Evolutionary conservation across 371 early-diverging fungal genomes (phyloP), one percentile per base, ranked within the genome.

Genomic region (Lichtheimia ornata): DNA sequence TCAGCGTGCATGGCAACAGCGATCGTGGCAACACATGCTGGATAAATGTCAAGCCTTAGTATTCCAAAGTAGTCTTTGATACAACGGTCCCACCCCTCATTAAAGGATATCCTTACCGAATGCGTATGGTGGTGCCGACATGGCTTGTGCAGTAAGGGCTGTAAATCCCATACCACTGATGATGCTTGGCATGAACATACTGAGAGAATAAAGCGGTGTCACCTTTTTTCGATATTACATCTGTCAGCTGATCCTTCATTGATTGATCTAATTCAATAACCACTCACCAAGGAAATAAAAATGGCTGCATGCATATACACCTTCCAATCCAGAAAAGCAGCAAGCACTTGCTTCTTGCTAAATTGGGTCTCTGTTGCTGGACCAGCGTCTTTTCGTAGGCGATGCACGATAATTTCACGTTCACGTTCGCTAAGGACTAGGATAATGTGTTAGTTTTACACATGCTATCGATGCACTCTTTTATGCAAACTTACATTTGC

Each of bases 1-100:
- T 91, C 91, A n/a, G 88, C 87, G 52, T 83, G 78, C 69, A 86
- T 83, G 22, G 88, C 82, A 25, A 79, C 59, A n/a, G 69, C 5
- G 53, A 91, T 69, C 24, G 85, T 77, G 45, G 84, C 66, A 20
- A 81, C 40, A 60, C 86, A 85, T 13, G 87, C 83, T 53, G 24
- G 12, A 54, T 18, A 20, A 35, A 43, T 5, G 2, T 17, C 35
- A 35, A 58, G 44, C 15, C 2, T 43, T 24, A 43, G 56, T 56
- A 20, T 11, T n/a, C 57, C 3, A 47, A 20, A 47, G 20, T 1
- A 15, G 3, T 0, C 25, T 20, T 4, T 44, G 22, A 44, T 44
- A 13, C 27, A 20, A 56, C 18, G 13, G 7, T 1, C 30, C 30
- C 4, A 9, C 9, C 11, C 11, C 1, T 35, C 35, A 9, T 35